These are phyloP conservation scores for Termitomyces eurrhizus DNA, from an alignment of 768 basidiomycete species.

Conservation along the genomic window DNA sequence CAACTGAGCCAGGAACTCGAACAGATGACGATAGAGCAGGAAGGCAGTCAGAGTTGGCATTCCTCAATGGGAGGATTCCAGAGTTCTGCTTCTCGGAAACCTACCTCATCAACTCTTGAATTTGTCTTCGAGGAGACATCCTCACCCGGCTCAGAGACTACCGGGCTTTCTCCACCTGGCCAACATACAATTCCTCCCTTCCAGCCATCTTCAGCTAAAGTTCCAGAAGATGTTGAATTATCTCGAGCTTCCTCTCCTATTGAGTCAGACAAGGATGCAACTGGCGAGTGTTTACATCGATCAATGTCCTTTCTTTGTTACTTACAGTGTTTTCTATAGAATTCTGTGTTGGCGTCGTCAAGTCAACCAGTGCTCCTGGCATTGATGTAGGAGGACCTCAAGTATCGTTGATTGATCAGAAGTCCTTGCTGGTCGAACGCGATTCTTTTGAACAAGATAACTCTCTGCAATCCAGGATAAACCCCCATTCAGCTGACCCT, in stretches of 20 bases:
- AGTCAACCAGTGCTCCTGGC: slow-evolving; percentile 44
- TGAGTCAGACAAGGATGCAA: slow-evolving; percentile 36
- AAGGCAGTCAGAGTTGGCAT: slow-evolving; percentile 28
- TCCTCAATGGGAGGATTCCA: slow-evolving; percentile 15
- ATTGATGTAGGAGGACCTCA: slow-evolving; percentile 35
- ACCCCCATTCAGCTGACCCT: slow-evolving; percentile 28
- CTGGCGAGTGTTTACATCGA: slow-evolving; percentile 26
- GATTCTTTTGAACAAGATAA: neutral
- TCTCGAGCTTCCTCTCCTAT: slow-evolving; percentile 36
- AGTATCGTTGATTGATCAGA: slow-evolving; percentile 34
- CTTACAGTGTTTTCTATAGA: slow-evolving; percentile 24
- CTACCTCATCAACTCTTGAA: slow-evolving; percentile 29
- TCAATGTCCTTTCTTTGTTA: neutral
- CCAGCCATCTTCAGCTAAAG: slow-evolving; percentile 33
- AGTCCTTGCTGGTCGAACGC: slow-evolving; percentile 21
- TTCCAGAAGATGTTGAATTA: slow-evolving; percentile 50
- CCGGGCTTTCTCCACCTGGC: slow-evolving; percentile 11
- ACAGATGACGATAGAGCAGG: slow-evolving; percentile 31
- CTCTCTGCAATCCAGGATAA: slow-evolving; percentile 15
- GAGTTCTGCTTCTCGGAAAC: slow-evolving; percentile 18
- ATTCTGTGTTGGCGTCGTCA: slow-evolving; percentile 50
- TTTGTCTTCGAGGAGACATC: slow-evolving; percentile 36
- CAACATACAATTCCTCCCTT: slow-evolving; percentile 31
- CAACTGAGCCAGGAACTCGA: slow-evolving; percentile 49
- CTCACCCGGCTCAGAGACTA: slow-evolving; percentile 20